These are phyloP conservation scores for Stemphylium vesicarium DNA, from an alignment of 2,329 filamentous ascomycete species.

Conservation along the genomic window DNA sequence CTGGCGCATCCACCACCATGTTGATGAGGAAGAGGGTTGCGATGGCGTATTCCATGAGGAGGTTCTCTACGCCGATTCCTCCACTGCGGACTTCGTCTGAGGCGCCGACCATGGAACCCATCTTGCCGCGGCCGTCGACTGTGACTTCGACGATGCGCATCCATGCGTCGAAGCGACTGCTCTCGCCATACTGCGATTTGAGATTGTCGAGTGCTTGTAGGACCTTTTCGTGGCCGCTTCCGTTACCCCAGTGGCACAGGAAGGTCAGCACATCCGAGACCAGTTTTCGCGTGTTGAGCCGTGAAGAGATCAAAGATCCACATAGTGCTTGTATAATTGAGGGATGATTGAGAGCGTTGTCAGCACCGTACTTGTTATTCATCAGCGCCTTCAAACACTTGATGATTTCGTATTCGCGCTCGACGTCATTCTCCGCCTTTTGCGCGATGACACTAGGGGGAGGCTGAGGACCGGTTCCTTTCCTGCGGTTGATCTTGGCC, in stretches of 20 bases:
- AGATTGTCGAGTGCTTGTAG: conserved; percentile 91
- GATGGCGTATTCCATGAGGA: conserved; percentile 98
- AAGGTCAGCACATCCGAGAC: conserved; percentile 97
- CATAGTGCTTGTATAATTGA: conserved; percentile 88
- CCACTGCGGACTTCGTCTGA: conserved; percentile 96
- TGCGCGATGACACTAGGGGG: conserved; percentile 60
- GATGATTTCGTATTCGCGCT: conserved; percentile 94
- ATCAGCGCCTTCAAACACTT: conserved; percentile 97
- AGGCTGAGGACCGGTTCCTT: conserved; percentile 73
- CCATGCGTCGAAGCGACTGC: conserved; percentile 96
- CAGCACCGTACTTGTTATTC: conserved; percentile 99
- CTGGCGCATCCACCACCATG: conserved; percentile 91
- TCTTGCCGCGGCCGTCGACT: conserved; percentile 94
- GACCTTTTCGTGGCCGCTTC: conserved; percentile 89
- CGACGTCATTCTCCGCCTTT: conserved; percentile 75
- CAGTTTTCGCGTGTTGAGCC: conserved; percentile 89
- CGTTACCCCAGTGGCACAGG: conserved; percentile 90
- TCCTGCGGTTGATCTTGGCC: conserved; percentile 89
- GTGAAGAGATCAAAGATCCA: conserved; percentile 84
- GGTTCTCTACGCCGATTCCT: conserved; percentile 97
- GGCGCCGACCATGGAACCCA: conserved; percentile 96
- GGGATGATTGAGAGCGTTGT: conserved; percentile 89
- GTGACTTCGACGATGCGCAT: conserved; percentile 98
- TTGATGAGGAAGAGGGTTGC: conserved; percentile 95
- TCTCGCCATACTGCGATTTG: conserved; percentile 86